Conservation (phyloP, 257 asterid species). For the Handroanthus guayacan region DNA sequence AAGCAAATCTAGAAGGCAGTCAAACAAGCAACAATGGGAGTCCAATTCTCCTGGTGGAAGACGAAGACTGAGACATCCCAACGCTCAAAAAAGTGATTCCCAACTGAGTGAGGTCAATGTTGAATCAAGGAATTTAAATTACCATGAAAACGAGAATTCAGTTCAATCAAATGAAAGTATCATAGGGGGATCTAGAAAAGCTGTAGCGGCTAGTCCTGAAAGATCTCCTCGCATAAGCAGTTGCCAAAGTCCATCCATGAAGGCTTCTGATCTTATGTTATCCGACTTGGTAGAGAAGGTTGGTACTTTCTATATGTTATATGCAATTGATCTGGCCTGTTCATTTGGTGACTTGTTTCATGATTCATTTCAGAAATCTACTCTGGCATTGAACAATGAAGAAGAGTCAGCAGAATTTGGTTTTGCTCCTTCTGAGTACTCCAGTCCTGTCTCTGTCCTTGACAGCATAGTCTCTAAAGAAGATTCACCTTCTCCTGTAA, state of each 20-base stretch:
- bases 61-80: constrained; percentile 49
- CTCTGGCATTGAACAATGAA: constrained; percentile 29
- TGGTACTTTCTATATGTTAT: constrained; percentile 30
- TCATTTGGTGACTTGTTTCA: constrained; percentile 24
- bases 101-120: constrained; percentile 42
- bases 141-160: not conserved
- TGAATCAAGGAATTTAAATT: constrained; percentile 23
- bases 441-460: constrained; percentile 77
- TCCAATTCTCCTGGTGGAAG: constrained; percentile 65
- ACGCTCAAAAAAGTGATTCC: constrained; percentile 41
- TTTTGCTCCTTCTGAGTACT: constrained; percentile 53
- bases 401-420: constrained; percentile 50
- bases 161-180: constrained; percentile 39
- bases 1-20: constrained; percentile 51
- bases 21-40: constrained; percentile 54
- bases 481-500: constrained; percentile 58
- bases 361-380: constrained; percentile 51
- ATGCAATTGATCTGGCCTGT: not conserved
- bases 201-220: constrained; percentile 44
- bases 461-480: constrained; percentile 48
- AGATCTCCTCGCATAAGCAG: constrained; percentile 39
- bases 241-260: not conserved
- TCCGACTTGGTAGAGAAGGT: constrained; percentile 51
- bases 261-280: constrained; percentile 27
- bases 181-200: constrained; percentile 42